Conservation (phyloP, 495 filamentous ascomycete genomes). For the Apodospora peruviana region DNA sequence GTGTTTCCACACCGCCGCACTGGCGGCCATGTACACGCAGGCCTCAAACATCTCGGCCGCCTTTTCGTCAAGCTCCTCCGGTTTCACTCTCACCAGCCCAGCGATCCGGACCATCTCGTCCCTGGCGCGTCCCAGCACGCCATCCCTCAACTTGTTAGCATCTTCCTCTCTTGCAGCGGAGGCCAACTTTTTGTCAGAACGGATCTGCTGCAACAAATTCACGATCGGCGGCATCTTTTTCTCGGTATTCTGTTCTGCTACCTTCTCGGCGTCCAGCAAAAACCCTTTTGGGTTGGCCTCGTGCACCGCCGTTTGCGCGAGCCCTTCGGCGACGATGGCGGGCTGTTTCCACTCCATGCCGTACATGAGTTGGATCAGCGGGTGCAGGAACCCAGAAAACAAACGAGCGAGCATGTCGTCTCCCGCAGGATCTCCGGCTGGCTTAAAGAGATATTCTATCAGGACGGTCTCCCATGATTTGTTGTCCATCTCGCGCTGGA, state of each 20-base stretch:
- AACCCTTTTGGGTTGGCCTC: slow-evolving; percentile 42
- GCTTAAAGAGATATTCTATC: slow-evolving; percentile 60
- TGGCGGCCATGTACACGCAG: slow-evolving; percentile 55
- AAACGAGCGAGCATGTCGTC: slow-evolving; percentile 18
- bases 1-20: slow-evolving; percentile 48
- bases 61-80: slow-evolving; percentile 60
- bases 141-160: slow-evolving; percentile 59
- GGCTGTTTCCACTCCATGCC: slow-evolving; percentile 76
- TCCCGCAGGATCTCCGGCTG: slow-evolving; percentile 34
- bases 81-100: slow-evolving; percentile 51
- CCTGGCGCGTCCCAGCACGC: slow-evolving; percentile 56
- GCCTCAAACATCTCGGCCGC: slow-evolving; percentile 74
- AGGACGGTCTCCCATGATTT: slow-evolving; percentile 56
- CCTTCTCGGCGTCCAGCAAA: slow-evolving; percentile 50
- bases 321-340: slow-evolving; percentile 72
- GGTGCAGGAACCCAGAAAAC: slow-evolving; percentile 63
- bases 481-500: slow-evolving; percentile 65
- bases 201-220: slow-evolving; percentile 55
- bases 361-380: slow-evolving; percentile 80
- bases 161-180: slow-evolving; percentile 47
- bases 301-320: slow-evolving; percentile 70
- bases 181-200: slow-evolving; percentile 48
- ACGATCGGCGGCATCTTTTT: slow-evolving; percentile 32
- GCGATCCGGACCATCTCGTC: slow-evolving; percentile 59
- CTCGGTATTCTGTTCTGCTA: slow-evolving; percentile 10